phyloP scores from a whole-genome alignment of 371 early-diverging fungal species.

The Mortierella sp. region DNA sequence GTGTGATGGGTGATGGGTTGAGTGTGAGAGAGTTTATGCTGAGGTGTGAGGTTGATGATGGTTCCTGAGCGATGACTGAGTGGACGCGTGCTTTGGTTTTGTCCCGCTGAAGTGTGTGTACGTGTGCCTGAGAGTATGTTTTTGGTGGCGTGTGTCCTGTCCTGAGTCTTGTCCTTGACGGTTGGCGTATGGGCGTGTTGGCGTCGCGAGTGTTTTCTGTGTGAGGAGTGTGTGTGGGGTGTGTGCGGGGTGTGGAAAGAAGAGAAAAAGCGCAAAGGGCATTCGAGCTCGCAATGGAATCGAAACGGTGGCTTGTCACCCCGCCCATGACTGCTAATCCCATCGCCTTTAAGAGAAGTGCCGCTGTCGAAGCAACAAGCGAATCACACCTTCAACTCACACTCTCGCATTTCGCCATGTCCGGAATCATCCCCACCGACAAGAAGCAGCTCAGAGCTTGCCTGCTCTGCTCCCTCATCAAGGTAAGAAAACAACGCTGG shows the following conservation, averaged over 20 bases:
- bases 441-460: slow-evolving; percentile 92
- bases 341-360: neutral
- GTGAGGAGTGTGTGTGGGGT: neutral
- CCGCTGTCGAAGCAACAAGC: neutral
- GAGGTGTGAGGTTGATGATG: neutral
- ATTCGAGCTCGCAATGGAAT: neutral
- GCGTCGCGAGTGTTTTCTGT: too few relatives aligned
- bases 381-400: slow-evolving; percentile 1
- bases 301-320: slow-evolving; percentile 13
- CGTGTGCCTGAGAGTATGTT: neutral
- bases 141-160: neutral
- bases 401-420: slow-evolving; percentile 58
- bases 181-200: neutral
- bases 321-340: neutral
- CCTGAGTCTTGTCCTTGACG: neutral
- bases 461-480: slow-evolving; percentile 92
- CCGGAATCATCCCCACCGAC: slow-evolving; percentile 77
- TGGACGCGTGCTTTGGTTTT: neutral
- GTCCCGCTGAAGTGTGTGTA: neutral
- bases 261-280: neutral
- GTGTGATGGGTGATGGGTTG: neutral
- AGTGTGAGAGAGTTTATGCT: neutral
- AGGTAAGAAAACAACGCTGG: slow-evolving; percentile 62
- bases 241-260: neutral
- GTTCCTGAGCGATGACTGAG: neutral